A percentile compares a stretch with the other conserved stretches of the same genome.
phyloP scores from a whole-genome alignment of 768 basidiomycete species.

The Suillus clintonianus region DNA sequence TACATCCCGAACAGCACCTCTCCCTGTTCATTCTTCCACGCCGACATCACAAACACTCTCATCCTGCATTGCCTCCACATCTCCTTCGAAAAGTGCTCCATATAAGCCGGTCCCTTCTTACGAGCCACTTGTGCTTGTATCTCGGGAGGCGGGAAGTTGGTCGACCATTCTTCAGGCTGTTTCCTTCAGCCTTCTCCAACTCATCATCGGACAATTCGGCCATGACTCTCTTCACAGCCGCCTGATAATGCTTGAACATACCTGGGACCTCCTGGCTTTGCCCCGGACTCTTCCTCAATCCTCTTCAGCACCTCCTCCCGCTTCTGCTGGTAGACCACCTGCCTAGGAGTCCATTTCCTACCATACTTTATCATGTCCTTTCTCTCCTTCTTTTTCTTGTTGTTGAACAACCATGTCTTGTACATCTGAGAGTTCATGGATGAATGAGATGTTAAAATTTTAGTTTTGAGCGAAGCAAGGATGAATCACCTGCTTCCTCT shows the following conservation, averaged over 20 bases:
- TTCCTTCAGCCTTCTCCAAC: too few species aligned
- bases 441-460: background rate
- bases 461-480: too few species aligned
- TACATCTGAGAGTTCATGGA: background rate
- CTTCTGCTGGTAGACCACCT: too few species aligned
- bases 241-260: background rate
- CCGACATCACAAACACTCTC: too few species aligned
- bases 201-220: too few species aligned
- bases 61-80: background rate
- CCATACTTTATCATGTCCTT: background rate
- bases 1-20: background rate
- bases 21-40: too few species aligned
- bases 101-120: background rate
- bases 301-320: background rate
- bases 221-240: too few species aligned
- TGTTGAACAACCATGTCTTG: background rate
- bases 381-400: background rate
- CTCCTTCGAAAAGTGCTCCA: background rate
- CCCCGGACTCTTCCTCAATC: background rate
- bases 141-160: background rate
- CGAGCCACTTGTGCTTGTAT: background rate
- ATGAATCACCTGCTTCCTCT: background rate
- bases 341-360: too few species aligned
- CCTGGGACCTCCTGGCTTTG: background rate
- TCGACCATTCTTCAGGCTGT: background rate